Evolutionary conservation across 2,329 filamentous ascomycete genomes (phyloP).

Genomic region (Arachnomyces sp.): DNA sequence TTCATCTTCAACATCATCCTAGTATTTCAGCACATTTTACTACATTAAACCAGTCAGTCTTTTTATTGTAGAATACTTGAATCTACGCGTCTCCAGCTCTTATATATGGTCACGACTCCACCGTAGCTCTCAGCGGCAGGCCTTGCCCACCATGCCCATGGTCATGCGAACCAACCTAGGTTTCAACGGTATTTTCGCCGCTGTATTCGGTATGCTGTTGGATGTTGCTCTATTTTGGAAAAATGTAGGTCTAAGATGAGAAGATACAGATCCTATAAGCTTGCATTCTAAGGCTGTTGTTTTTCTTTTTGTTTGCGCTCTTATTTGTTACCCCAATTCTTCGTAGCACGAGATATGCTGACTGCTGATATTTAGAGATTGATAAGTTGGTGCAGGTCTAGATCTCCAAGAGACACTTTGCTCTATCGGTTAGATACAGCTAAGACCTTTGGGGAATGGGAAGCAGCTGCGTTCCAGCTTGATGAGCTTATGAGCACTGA

Average conservation of each 20-base stretch:
- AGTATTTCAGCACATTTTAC: no score
- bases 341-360: no score
- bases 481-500: constrained; percentile 74
- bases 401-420: constrained; percentile 57
- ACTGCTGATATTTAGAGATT: constrained; percentile 48
- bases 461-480: constrained; percentile 71
- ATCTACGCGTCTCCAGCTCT: no score
- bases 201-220: constrained; percentile 50
- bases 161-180: constrained; percentile 19
- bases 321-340: no score
- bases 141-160: background rate
- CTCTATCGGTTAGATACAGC: constrained; percentile 58
- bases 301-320: no score
- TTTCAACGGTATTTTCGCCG: constrained; percentile 21
- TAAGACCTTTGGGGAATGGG: constrained; percentile 73
- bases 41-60: no score
- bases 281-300: constrained; percentile 4
- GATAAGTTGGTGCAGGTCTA: constrained; percentile 57
- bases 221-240: constrained; percentile 58
- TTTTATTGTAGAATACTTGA: no score
- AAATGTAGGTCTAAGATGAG: constrained; percentile 37
- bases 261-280: background rate
- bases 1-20: constrained; percentile 3
- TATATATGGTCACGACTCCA: no score
- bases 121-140: constrained; percentile 8